Conservation (phyloP, 2,329 filamentous ascomycete species). For the Diaporthe longicolla region DNA sequence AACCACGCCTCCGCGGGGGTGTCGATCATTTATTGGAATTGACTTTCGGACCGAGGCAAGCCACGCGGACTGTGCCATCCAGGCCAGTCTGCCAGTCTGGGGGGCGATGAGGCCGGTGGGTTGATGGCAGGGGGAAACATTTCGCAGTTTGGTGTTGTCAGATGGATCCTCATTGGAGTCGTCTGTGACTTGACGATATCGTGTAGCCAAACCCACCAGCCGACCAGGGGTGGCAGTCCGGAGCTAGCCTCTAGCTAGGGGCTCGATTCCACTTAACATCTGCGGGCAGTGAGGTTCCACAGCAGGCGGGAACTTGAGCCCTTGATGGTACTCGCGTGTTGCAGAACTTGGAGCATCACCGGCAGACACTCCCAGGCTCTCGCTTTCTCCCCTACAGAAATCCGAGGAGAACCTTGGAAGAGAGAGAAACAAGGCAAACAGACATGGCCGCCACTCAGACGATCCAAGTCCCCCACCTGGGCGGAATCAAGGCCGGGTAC, state of each 20-base stretch:
- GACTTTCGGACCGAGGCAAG: conserved; percentile 32
- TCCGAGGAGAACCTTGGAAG: neutral
- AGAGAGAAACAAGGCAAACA: neutral
- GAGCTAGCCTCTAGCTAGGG: conserved; percentile 13
- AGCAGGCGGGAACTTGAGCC: neutral
- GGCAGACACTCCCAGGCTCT: neutral
- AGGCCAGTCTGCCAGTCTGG: neutral
- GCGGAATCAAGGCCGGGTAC: conserved; percentile 62
- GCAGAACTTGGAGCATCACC: conserved; percentile 18
- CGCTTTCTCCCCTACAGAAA: neutral
- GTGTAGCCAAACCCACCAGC: neutral
- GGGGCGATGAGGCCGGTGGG: neutral
- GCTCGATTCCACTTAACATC: neutral
- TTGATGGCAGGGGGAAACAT: neutral
- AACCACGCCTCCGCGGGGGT: conserved; percentile 14
- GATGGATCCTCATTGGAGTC: conserved; percentile 10
- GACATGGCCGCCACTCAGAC: conserved; percentile 56
- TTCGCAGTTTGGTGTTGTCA: neutral
- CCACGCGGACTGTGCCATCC: neutral
- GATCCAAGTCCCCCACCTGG: conserved; percentile 62
- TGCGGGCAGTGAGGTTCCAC: conserved; percentile 13
- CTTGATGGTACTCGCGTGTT: neutral
- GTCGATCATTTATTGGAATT: conserved; percentile 16
- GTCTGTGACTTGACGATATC: neutral
- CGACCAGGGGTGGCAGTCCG: neutral